Base-by-base conservation (phyloP, 116 monocot species). In the Trichopus zeylanicus region DNA sequence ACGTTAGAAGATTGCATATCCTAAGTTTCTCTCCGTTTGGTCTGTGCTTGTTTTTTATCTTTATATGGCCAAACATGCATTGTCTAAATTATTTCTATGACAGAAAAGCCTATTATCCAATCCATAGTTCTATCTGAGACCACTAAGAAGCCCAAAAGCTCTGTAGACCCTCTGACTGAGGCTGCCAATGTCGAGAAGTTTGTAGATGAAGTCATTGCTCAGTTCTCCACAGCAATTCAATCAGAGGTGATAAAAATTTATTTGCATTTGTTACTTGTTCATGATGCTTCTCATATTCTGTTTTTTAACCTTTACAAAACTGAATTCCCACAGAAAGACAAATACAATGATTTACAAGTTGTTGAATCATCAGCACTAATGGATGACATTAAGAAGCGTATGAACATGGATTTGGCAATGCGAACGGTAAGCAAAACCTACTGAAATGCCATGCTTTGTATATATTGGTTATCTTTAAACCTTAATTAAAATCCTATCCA, bases 381-480 rank as follows among this genome's bases (percentile, higher is more conserved):
- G n/a, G 85, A 73, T 29, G 70, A 48, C 32, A 71, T 80, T 29
- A 85, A 55, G 65, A 77, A 65, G 51, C 51, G 38, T 10, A 56
- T 85, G 26, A 51, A 70, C 33, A 66, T 70, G 15, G 85, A 85
- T 70, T 67, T 85, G 54, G 77, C 74, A 29, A 80, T 63, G 60
- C 55, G 59, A 33, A 59, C 70, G 28, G 85, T 85, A 48, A 53
- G 70, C 60, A 21, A 34, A 20, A 1, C 1, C 2, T 52, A 48
- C 19, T 42, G 13, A 23, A 16, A 61, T 6, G 4, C 29, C 28
- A n/a, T n/a, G n/a, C n/a, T n/a, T n/a, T n/a, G n/a, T n/a, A n/a
- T 42, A 15, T 28, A 42, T 42, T 26, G 5, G 26, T 61, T 29
- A 15, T 31, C n/a, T 3, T 57, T 5, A 28, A 22, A 30, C 16